These are phyloP conservation scores for Loxodes magnus DNA, from an alignment of 73 alveolate species.

Conservation along the genomic window DNA sequence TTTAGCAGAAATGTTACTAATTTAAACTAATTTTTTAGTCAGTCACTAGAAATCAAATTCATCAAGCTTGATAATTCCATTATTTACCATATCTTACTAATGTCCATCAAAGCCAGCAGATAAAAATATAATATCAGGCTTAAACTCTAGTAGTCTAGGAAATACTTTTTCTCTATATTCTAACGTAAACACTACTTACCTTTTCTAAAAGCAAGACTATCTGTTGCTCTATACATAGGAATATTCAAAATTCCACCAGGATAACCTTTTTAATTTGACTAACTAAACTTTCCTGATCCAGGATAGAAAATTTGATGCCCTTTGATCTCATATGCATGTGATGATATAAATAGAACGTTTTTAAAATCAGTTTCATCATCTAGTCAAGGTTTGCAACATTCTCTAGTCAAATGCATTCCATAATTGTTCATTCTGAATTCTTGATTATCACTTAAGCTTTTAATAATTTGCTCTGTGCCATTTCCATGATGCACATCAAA, in stretches of 20 bases:
- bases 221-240: conserved; percentile 33
- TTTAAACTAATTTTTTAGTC: conserved; percentile 68
- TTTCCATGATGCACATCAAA: conserved; percentile 98
- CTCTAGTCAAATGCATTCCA: background rate
- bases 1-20: conserved; percentile 75
- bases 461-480: conserved; percentile 90
- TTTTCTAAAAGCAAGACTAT: conserved; percentile 35
- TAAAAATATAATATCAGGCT: conserved; percentile 88
- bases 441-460: conserved; percentile 48
- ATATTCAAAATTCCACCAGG: conserved; percentile 88
- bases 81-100: conserved; percentile 66
- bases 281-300: conserved; percentile 25
- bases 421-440: background rate
- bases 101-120: conserved; percentile 98
- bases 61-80: conserved; percentile 34
- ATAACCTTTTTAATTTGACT: conserved; percentile 26
- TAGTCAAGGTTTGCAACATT: conserved; percentile 64
- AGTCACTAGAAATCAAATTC: conserved; percentile 87
- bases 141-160: conserved; percentile 78
- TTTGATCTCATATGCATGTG: conserved; percentile 13
- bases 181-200: conserved; percentile 29
- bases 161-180: conserved; percentile 49
- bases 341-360: conserved; percentile 39
- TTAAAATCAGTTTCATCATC: conserved; percentile 60
- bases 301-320: conserved; percentile 49